Evolutionary conservation across 768 basidiomycete genomes (phyloP), one percentile per base, ranked within the genome.

Genomic region (Hygrophoropsis aurantiaca): DNA sequence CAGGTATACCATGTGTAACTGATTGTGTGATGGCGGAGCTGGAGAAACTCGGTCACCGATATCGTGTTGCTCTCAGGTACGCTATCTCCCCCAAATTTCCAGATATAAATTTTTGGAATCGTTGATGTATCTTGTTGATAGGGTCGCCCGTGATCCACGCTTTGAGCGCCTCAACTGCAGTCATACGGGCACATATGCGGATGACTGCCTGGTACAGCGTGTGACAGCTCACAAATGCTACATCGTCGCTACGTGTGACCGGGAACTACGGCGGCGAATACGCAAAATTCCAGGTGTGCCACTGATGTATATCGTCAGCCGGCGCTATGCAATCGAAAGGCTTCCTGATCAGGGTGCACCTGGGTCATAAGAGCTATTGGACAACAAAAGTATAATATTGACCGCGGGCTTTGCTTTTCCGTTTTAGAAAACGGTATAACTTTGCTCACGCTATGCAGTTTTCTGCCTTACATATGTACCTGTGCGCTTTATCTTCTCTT

Each of bases 11-110:
- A 1, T 97, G 94, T 56, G 89, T 99, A n/a, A 97, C 97, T 21
- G 97, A 98, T 68, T 99, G 97, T 59, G 97, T 99, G 11, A 88
- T 98, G 79, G 97, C 95, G 6, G 97, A 99, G 66, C 72, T 99
- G 58, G 97, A 99, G 71, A 99, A 99, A 70, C 73, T 99, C 11
- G 97, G 97, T 2, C 94, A 93, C 42, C 85, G 89, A 58, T 99
- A 95, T 68, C 84, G 97, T 32, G 82, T 98, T 26, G 97, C 97
- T 16, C 74, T 99, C 39, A 84, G 92, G 94, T 94, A 46, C 58
- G 87, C 68, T 10, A 37, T 25, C 1, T 2, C 10, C 18, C 13
- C 9, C 16, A 16, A 15, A n/a, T 41, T 15, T 50, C n/a, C 13
- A 30, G 13, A 6, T 13, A 11, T 33, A 30, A n/a, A n/a, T n/a